Evolutionary conservation across 305 asterid genomes (phyloP).

Genomic region (Petunia hybrid): DNA sequence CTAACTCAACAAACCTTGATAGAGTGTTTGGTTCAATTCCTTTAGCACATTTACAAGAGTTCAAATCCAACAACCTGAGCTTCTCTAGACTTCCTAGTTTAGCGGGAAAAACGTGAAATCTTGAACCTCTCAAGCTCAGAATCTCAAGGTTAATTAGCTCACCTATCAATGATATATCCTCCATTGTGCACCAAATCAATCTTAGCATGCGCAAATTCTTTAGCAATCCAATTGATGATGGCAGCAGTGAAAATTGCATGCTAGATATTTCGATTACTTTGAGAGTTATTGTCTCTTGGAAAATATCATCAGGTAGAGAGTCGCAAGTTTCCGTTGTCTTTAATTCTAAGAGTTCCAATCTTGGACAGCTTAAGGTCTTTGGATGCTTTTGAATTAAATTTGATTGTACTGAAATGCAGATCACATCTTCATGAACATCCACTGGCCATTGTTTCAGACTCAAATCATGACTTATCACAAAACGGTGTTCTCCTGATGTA

Average conservation of each 20-base stretch:
- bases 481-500: slow-evolving; percentile 22
- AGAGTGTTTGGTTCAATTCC: background rate
- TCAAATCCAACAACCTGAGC: slow-evolving; percentile 19
- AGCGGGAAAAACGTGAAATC: slow-evolving; percentile 10
- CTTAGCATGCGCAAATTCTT: slow-evolving; percentile 37
- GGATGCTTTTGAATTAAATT: slow-evolving; percentile 23
- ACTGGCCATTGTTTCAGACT: slow-evolving; percentile 18
- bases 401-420: slow-evolving; percentile 39
- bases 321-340: background rate
- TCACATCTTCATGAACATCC: background rate
- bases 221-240: slow-evolving; percentile 18
- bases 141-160: slow-evolving; percentile 40
- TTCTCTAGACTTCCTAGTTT: slow-evolving; percentile 23
- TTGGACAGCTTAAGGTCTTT: slow-evolving; percentile 26
- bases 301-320: background rate
- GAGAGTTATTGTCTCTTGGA: slow-evolving; percentile 32
- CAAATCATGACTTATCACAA: slow-evolving; percentile 15
- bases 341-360: slow-evolving; percentile 37
- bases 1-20: background rate
- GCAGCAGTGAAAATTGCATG: background rate
- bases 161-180: slow-evolving; percentile 30
- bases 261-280: slow-evolving; percentile 35
- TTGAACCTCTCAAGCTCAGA: slow-evolving; percentile 27
- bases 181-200: slow-evolving; percentile 25
- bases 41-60: too few relatives aligned